These are phyloP conservation scores for Globomyces pollinis-pini DNA, from an alignment of 192 early-diverging fungal genomes.

Conservation along the genomic window DNA sequence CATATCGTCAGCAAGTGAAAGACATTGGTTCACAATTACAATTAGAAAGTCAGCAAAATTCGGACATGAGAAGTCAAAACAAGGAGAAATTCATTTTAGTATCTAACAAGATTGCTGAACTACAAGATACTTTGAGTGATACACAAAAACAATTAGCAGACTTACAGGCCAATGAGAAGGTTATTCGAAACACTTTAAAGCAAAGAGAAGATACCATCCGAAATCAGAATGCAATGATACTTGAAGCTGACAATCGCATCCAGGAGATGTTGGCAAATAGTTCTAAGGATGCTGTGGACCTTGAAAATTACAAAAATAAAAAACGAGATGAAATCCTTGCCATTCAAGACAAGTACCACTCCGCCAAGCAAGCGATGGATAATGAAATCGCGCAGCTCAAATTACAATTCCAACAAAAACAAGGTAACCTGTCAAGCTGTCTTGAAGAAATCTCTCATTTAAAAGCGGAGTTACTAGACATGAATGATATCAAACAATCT, in stretches of 20 bases:
- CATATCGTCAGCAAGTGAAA: background rate
- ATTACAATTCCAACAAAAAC: conserved; percentile 23
- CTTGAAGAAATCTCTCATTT: conserved; percentile 24
- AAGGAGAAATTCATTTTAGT: conserved; percentile 31
- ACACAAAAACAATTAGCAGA: conserved; percentile 32
- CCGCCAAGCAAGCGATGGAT: conserved; percentile 39
- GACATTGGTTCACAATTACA: conserved; percentile 17
- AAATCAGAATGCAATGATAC: conserved; percentile 14
- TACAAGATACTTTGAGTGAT: conserved; percentile 25
- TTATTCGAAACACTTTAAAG: conserved; percentile 17
- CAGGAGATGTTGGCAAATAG: conserved; percentile 9
- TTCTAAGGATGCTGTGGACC: conserved; percentile 13
- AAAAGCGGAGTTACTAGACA: conserved; percentile 26
- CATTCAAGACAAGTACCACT: conserved; percentile 40
- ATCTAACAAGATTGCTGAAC: conserved; percentile 33
- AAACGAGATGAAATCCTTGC: conserved; percentile 41
- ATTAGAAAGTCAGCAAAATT: conserved; percentile 17
- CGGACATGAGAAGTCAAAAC: conserved; percentile 29
- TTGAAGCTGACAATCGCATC: conserved; percentile 19
- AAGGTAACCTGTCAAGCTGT: conserved; percentile 11
- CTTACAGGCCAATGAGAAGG: conserved; percentile 26
- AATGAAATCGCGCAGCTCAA: conserved; percentile 26
- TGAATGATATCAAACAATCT: conserved; percentile 20
- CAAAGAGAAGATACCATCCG: conserved; percentile 29
- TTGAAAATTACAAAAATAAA: conserved; percentile 27